phyloP scores from a whole-genome alignment of 2,329 filamentous ascomycete genomes.

The Pestalotiopsis sp. region DNA sequence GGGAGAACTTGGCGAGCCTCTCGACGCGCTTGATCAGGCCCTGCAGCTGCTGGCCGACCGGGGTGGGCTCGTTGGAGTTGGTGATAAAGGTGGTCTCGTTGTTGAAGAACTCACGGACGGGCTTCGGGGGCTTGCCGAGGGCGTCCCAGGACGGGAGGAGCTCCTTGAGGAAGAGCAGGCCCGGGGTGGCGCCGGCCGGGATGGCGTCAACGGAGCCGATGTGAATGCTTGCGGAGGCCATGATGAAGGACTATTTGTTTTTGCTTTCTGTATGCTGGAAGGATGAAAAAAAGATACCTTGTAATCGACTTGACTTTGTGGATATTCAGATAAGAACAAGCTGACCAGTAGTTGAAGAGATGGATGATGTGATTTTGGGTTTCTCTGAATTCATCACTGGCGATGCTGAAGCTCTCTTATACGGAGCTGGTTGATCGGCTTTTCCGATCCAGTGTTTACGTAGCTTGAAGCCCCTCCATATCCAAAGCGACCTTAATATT shows the following conservation, averaged over 20 bases:
- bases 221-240: conserved; percentile 11
- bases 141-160: conserved; percentile 10
- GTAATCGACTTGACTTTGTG: background rate
- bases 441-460: conserved; percentile 11
- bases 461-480: conserved; percentile 1
- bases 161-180: conserved; percentile 14
- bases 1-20: conserved; percentile 11
- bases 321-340: conserved; percentile 6
- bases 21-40: conserved; percentile 14
- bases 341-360: conserved; percentile 14
- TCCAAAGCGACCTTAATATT: conserved; percentile 11
- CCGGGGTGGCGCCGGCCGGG: conserved; percentile 2
- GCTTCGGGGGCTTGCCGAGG: conserved; percentile 11
- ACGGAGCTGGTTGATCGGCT: conserved; percentile 12
- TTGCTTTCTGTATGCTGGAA: background rate
- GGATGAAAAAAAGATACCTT: background rate
- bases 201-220: conserved; percentile 4
- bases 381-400: background rate
- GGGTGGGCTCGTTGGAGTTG: conserved; percentile 13
- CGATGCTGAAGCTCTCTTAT: conserved; percentile 12
- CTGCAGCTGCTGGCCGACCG: conserved; percentile 12
- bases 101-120: conserved; percentile 12
- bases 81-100: conserved; percentile 10
- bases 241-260: background rate
- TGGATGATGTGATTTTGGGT: conserved; percentile 14